Evolutionary conservation across 2,329 filamentous ascomycete genomes (phyloP), one percentile per base, ranked within the genome.

Genomic region (Trichophyton mentagrophytes): DNA sequence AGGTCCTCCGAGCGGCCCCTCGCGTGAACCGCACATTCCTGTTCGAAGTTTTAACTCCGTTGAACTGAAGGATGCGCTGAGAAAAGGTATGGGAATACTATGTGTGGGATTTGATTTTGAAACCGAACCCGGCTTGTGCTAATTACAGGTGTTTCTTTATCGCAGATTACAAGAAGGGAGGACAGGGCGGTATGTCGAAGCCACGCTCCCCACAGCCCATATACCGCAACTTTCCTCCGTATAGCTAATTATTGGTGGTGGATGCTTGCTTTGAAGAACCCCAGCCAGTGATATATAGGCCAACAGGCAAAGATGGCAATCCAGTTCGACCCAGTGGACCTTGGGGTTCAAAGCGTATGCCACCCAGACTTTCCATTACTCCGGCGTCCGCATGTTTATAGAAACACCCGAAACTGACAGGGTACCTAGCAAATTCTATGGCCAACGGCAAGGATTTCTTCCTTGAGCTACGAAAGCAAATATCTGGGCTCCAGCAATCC

Each of bases 381-480:
- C 44, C 44, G 44, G 44, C 17, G 11, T 61, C 42, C 20, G 38
- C 6, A 47, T 27, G n/a, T 33, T 59, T 47, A 17, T 27, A 44
- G 25, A 51, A 17, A 42, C 15, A 47, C 25, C 22, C 60, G 66
- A 58, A 67, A 58, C 51, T 57, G 44, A 65, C 46, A 61, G 57
- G 33, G 58, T 47, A 4, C 53, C 22, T 62, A 79, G 77, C 76
- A 40, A 78, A 78, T 61, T 70, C 71, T 1, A 78, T 78, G 77
- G 73, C 72, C 3, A 78, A 73, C 62, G 76, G 76, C 7, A 78
- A 76, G 66, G 77, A 78, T 62, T 79, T 79, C 67, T 78, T 77
- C 66, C 68, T 77, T 57, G 77, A 79, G 63, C 71, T 79, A 33
- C 74, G 77, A 46, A 78, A 77, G 65, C 77, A 79, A 64, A 67